Percentiles rank a stretch among this genome's conserved stretches.
phyloP scores from a whole-genome alignment of 257 asterid species.

The Salvia rosmarinus region DNA sequence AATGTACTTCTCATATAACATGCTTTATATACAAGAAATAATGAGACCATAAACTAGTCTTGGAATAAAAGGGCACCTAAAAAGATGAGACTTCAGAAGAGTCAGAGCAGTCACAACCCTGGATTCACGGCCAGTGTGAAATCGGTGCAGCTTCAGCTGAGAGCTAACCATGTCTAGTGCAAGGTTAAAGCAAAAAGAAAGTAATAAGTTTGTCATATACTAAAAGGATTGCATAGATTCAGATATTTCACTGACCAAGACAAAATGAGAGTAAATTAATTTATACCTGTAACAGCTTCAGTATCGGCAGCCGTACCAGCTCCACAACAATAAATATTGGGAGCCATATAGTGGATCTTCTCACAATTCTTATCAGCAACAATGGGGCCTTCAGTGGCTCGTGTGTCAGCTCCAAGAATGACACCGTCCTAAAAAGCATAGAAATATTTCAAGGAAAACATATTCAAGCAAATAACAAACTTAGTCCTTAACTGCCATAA shows the following conservation, averaged over 20 bases:
- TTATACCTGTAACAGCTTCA: constrained; percentile 87
- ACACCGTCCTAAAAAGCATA: constrained; percentile 77
- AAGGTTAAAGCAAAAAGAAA: constrained; percentile 26
- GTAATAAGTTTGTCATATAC: neutral
- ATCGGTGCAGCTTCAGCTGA: constrained; percentile 84
- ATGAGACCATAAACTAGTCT: constrained; percentile 18
- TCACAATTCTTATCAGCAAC: constrained; percentile 98
- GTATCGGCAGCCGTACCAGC: constrained; percentile 98
- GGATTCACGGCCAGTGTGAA: constrained; percentile 91
- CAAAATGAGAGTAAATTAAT: constrained; percentile 14
- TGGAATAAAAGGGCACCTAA: constrained; percentile 53
- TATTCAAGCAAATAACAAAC: constrained; percentile 18
- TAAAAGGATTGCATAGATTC: constrained; percentile 9
- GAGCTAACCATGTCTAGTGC: constrained; percentile 91
- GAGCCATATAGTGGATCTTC: constrained; percentile 91
- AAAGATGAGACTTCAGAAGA: constrained; percentile 82
- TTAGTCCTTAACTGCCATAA: neutral
- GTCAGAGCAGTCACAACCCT: constrained; percentile 93
- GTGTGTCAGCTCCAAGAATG: constrained; percentile 97
- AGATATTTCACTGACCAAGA: constrained; percentile 1
- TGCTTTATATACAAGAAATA: constrained; percentile 19
- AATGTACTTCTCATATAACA: constrained; percentile 31
- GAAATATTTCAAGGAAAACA: constrained; percentile 22
- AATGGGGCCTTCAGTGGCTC: constrained; percentile 99
- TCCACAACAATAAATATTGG: constrained; percentile 59